phyloP scores from a whole-genome alignment of 1,284 basidiomycete species.

The Ustilago tritici region DNA sequence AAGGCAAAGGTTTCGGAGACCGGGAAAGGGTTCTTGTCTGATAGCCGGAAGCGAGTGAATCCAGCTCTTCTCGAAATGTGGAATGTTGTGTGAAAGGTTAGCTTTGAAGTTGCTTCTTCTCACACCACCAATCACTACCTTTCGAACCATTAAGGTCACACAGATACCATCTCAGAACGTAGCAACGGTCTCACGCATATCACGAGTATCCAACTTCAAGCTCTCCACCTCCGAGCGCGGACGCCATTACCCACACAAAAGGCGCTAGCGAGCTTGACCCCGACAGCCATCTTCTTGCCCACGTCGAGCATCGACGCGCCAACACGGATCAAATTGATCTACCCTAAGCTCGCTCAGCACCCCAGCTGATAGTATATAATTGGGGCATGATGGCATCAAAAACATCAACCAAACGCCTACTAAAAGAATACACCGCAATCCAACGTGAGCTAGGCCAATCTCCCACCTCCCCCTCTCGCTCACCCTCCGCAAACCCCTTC shows the following conservation, averaged over 20 bases:
- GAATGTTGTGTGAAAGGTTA: conserved; percentile 1
- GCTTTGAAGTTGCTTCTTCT: background rate
- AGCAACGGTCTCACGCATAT: too few relatives aligned
- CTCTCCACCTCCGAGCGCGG: too few relatives aligned
- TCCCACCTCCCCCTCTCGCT: conserved; percentile 10
- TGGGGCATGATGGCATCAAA: conserved; percentile 27
- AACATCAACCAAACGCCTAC: conserved; percentile 43
- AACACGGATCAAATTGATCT: too few relatives aligned
- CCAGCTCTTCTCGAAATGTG: background rate
- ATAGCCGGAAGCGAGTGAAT: conserved; percentile 8
- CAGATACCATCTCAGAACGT: too few relatives aligned
- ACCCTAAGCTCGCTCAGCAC: too few relatives aligned
- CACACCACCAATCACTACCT: background rate
- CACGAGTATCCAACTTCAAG: too few relatives aligned
- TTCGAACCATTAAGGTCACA: too few relatives aligned
- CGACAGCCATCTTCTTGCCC: too few relatives aligned
- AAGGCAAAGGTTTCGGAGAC: background rate
- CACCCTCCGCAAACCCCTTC: conserved; percentile 41
- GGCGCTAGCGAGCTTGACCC: too few relatives aligned
- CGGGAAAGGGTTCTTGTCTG: conserved; percentile 6
- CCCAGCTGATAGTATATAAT: too few relatives aligned
- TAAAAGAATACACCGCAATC: conserved; percentile 54
- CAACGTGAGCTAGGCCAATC: conserved; percentile 34
- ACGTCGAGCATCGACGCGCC: too few relatives aligned
- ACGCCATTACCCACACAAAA: too few relatives aligned